Evolutionary conservation across 1,284 basidiomycete species (phyloP), one percentile per base, ranked within the genome.

Genomic region (Apiotrichum veenhuisii): DNA sequence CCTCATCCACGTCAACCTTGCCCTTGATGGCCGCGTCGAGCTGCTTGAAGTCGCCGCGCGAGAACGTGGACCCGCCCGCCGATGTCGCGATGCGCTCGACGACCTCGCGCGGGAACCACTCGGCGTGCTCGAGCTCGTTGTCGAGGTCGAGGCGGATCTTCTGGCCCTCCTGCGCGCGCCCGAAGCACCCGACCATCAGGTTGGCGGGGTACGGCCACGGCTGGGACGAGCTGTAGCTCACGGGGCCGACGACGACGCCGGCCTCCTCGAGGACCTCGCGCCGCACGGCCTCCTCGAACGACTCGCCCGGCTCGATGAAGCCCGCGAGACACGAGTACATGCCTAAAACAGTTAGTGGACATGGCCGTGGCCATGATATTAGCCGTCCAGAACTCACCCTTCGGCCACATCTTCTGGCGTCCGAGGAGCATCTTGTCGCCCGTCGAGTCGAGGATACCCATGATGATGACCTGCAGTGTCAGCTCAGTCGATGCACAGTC

Each of bases 221-320:
- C 61, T 77, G 76, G 60, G 69, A 72, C 9, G 72, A 75, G 5
- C 73, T 74, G 63, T 98, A 98, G 62, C 82, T 81, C 12, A 95
- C 85, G 60, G 89, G 82, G 78, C 86, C 88, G 10, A 94, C 89
- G 43, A 82, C 83, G 22, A 98, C 83, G 7, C 95, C 95, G 0
- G 91, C 89, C 76, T 98, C 95, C 75, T 98, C 95, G 83, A 91
- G 88, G 66, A 96, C 88, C 76, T 98, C 95, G 33, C 95, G 82
- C 59, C 85, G 82, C 18, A 98, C 93, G 0, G 93, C 88, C 65
- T 98, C 94, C 76, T 98, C 95, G 63, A 98, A 88, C 0, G 87
- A 85, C 76, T 96, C 93, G n/a, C 88, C 92, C 2, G 91, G 89
- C 73, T 96, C 92, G 54, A 91, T 84, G 70, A 95, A 96, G 1